Base-by-base conservation (phyloP, 2,329 filamentous ascomycete species). In the Neoarthrinium moseri region DNA sequence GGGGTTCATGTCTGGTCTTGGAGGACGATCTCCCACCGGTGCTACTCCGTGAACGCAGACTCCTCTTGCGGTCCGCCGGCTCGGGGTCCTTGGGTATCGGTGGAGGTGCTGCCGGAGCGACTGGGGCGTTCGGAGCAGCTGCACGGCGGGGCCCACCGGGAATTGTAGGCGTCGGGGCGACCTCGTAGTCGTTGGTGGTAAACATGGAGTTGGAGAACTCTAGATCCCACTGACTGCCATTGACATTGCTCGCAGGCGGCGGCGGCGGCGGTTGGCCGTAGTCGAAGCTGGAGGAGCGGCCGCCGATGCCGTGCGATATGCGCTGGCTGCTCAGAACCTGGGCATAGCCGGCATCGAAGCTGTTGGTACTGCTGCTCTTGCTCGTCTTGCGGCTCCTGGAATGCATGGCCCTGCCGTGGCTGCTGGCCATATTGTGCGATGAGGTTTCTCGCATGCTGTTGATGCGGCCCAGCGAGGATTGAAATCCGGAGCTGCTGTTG, bases 91-190 rank as follows among this genome's bases (percentile, higher is more conserved):
- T 50, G 61, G 65, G 53, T 11, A 74, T 69, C 11, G 71, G 66
- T 12, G 66, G 67, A 52, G 64, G 71, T 38, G 61, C 61, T 56
- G 63, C 67, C 53, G 59, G 61, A 5, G 59, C 54, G 26, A 61
- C 54, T 34, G 65, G 60, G 20, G 75, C 67, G 46, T 71, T 69
- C 6, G 66, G 57, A 34, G 54, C 34, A 24, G 53, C 47, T 22
- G 47, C 42, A 33, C 71, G 71, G 48, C 90, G 82, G 46, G 91
- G 89, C 5, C 91, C 91, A 39, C 78, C 86, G 26, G 89, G 90
- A 27, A 96, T 77, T 22, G 84, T 91, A 5, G 92, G 92, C 29
- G 86, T 92, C 12, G 92, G 91, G 21, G 91, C 91, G 42, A 90
- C 87, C 62, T 94, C 87, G 67, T 86, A 83, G 56, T 86, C 80